These are phyloP conservation scores for Phyllosticta citrichinensis DNA, from an alignment of 2,329 filamentous ascomycete genomes.

Conservation along the genomic window DNA sequence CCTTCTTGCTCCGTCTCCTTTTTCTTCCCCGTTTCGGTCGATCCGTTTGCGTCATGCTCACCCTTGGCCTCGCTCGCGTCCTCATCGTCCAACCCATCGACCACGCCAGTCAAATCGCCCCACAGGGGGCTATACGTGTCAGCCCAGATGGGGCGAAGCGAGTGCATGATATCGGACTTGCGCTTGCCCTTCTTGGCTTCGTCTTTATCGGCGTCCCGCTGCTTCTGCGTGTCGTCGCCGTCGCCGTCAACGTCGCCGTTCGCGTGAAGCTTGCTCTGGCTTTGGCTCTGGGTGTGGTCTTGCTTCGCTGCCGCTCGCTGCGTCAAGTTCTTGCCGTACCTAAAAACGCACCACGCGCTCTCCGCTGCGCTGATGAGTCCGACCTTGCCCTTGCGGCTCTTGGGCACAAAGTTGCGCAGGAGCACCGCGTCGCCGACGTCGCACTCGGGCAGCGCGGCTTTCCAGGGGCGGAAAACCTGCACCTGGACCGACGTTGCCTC, in stretches of 20 bases:
- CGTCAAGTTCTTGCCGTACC: conserved; percentile 16
- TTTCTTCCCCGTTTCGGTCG: background rate
- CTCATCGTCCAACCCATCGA: background rate
- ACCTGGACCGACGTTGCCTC: conserved; percentile 17
- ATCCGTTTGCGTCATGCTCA: background rate
- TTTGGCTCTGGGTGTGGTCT: no score
- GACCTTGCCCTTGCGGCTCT: conserved; percentile 26
- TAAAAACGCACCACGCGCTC: conserved; percentile 40
- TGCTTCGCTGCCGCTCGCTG: background rate
- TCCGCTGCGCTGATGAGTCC: conserved; percentile 31
- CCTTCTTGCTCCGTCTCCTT: background rate
- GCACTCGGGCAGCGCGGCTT: conserved; percentile 30
- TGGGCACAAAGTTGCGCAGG: conserved; percentile 34
- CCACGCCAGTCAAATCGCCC: conserved; percentile 15
- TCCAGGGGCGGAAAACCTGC: conserved; percentile 35
- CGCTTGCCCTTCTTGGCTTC: background rate
- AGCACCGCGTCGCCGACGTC: conserved; percentile 35
- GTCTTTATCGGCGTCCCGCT: background rate
- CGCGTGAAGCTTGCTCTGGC: background rate
- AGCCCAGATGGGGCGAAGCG: conserved; percentile 19
- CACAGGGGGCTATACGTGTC: conserved; percentile 18
- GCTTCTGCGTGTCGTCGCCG: background rate
- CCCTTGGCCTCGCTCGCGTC: background rate
- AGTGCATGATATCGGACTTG: background rate
- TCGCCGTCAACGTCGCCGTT: background rate